Base-by-base conservation (phyloP, 805 yeast genomes). In the Vanderwaltozyma polyspora region DNA sequence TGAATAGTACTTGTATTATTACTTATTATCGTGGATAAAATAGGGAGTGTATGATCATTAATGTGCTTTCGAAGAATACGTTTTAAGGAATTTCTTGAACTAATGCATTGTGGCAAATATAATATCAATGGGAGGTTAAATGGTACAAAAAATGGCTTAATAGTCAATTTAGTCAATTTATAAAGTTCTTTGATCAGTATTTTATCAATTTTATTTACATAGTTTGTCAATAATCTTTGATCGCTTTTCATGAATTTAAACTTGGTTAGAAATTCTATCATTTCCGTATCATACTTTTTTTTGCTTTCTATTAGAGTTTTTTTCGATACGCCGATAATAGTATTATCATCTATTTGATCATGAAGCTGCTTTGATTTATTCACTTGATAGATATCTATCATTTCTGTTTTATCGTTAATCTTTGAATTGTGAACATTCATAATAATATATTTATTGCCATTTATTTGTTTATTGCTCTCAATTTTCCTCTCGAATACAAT, bases 401-500 rank as follows among this genome's bases (percentile, higher is more conserved):
- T 35, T 28, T 46, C 53, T 6, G 43, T 27, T 16, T 51, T 53
- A 29, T 55, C 62, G 33, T 52, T 54, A 5, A 59, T 51, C 29
- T 44, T 46, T 1, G 55, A 38, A 35, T 49, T 55, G 36, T 59
- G 61, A 10, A 58, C 55, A 34, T 46, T 53, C 46, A 59, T 42
- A 12, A 39, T 44, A 4, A 57, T 51, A 76, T 72, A 57, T 71
- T 69, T 66, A 76, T 79, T 60, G n/a, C n/a, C n/a, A n/a, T n/a
- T n/a, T n/a, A n/a, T n/a, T 76, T 89, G 57, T 76, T 74, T 68
- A 77, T 80, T 89, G 10, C 10, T 8, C 10, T 10, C 23, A 7
- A 8, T 21, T 10, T 21, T 21, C 76, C 79, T 68, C 75, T 83
- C 62, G 73, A 72, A 60, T 76, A 69, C 64, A 84, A 74, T 39